phyloP scores from a whole-genome alignment of 805 yeast genomes.

The Kodamaea sagamina region DNA sequence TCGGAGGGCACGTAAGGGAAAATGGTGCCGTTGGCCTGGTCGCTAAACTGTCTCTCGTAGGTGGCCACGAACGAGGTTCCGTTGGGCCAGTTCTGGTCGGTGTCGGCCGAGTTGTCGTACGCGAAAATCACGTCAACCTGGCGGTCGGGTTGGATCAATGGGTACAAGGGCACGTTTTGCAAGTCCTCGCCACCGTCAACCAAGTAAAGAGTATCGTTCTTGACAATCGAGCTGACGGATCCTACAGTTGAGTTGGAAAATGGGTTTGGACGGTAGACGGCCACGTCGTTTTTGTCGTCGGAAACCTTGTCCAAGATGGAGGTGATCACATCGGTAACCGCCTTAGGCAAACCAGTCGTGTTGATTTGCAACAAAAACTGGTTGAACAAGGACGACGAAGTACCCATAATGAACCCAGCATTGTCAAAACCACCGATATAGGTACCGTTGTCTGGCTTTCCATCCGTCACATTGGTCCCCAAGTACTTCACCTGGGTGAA shows the following conservation, averaged over 20 bases:
- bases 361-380: conserved; percentile 23
- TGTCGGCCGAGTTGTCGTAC: conserved; percentile 67
- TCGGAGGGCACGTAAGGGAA: conserved; percentile 31
- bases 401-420: conserved; percentile 29
- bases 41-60: conserved; percentile 57
- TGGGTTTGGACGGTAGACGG: conserved; percentile 28
- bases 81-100: conserved; percentile 62
- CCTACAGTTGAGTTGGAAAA: conserved; percentile 46
- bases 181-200: conserved; percentile 82
- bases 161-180: conserved; percentile 69
- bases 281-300: conserved; percentile 40
- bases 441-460: conserved; percentile 19
- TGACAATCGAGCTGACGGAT: conserved; percentile 35
- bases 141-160: conserved; percentile 63
- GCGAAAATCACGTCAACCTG: conserved; percentile 66
- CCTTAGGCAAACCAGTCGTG: conserved; percentile 17
- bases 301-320: conserved; percentile 37
- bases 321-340: conserved; percentile 24
- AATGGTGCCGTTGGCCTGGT: conserved; percentile 25
- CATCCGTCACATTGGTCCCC: conserved; percentile 24
- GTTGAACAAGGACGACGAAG: conserved; percentile 29
- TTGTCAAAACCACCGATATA: conserved; percentile 29
- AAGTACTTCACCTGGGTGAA: conserved; percentile 27
- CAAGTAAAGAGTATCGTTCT: conserved; percentile 49
- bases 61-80: conserved; percentile 61